Percentiles rank a stretch among this genome's conserved stretches.
Conservation (phyloP, 1,284 basidiomycete genomes). For the Microbotryum saponariae region DNA sequence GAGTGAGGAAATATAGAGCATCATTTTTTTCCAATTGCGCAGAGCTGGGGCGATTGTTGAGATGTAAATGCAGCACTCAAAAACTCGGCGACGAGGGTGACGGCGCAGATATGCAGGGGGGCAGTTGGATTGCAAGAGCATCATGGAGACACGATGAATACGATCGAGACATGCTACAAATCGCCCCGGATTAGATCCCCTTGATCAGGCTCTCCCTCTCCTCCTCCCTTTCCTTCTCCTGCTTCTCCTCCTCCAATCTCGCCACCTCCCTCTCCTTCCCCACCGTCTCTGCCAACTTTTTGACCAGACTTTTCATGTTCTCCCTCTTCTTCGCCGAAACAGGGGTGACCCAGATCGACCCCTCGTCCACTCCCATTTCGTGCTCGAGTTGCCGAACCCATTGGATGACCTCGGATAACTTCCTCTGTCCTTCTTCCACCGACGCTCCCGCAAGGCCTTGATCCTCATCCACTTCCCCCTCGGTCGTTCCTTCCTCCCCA, state of each 20-base stretch:
- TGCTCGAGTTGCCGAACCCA: constrained; percentile 53
- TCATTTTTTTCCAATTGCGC: no score
- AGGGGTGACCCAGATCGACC: constrained; percentile 51
- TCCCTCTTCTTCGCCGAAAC: constrained; percentile 72
- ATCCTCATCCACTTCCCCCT: constrained; percentile 3
- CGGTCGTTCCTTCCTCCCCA: constrained; percentile 1
- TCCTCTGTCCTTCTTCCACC: constrained; percentile 12
- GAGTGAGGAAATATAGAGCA: no score
- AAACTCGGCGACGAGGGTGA: no score
- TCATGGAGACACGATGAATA: no score
- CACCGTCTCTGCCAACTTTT: constrained; percentile 58
- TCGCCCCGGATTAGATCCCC: neutral
- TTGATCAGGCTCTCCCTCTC: neutral
- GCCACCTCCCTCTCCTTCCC: constrained; percentile 50
- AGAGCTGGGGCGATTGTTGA: no score
- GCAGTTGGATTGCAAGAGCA: no score
- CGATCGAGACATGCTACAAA: no score
- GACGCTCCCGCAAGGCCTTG: constrained; percentile 1
- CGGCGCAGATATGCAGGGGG: no score
- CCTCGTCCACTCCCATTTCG: constrained; percentile 49
- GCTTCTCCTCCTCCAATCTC: constrained; percentile 48
- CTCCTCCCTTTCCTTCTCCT: constrained; percentile 25
- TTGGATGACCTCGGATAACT: neutral
- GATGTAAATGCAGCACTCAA: no score
- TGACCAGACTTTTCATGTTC: constrained; percentile 62